These are phyloP conservation scores for Exophiala aquamarina DNA, from an alignment of 2,329 filamentous ascomycete species.

Conservation along the genomic window DNA sequence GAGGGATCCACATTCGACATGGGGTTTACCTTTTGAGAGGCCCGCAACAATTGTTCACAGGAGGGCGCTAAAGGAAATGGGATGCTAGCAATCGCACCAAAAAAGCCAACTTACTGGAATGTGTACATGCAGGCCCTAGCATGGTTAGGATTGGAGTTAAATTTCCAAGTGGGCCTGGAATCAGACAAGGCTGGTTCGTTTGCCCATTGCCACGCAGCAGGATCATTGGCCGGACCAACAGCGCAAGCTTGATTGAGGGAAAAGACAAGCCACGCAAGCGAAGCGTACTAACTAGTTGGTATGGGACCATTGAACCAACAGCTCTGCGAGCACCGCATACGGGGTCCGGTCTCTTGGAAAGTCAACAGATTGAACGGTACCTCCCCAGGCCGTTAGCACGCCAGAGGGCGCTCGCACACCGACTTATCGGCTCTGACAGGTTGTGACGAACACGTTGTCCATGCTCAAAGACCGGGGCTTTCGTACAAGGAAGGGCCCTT, in stretches of 20 bases:
- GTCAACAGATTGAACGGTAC: no score
- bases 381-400: no score
- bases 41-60: conserved; percentile 4
- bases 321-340: no score
- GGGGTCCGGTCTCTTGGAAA: no score
- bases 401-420: no score
- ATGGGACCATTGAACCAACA: background rate
- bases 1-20: conserved; percentile 10
- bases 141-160: conserved; percentile 7
- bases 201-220: background rate
- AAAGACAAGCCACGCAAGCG: conserved; percentile 10
- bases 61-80: conserved; percentile 22
- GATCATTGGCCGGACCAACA: conserved; percentile 7
- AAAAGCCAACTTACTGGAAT: conserved; percentile 6
- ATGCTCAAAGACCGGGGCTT: no score
- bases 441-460: no score
- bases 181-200: conserved; percentile 5
- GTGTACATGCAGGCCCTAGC: conserved; percentile 2
- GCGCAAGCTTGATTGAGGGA: background rate
- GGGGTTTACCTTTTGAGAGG: no score
- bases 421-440: no score
- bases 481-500: background rate
- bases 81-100: conserved; percentile 7
- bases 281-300: conserved; percentile 4
- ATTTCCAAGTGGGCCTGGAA: conserved; percentile 7